Conservation (phyloP, 2,329 filamentous ascomycete species). For the Ophiostoma pallidulum region DNA sequence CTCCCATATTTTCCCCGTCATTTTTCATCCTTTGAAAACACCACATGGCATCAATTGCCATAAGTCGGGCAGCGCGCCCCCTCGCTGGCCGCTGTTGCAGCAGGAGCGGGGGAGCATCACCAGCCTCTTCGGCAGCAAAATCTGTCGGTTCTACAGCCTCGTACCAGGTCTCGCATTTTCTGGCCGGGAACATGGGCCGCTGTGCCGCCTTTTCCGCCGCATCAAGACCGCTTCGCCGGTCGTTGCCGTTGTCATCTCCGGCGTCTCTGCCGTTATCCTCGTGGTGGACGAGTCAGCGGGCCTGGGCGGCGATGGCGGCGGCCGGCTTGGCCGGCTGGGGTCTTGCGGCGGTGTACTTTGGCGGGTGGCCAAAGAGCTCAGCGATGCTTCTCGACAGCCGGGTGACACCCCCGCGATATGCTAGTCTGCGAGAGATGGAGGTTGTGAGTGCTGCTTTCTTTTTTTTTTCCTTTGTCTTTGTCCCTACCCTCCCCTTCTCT, state of each 20-base stretch:
- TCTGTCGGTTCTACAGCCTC: too few relatives aligned
- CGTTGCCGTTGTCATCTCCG: too few relatives aligned
- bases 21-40: too few relatives aligned
- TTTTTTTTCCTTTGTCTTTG: neutral
- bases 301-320: conserved; percentile 30
- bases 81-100: neutral
- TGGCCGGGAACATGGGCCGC: too few relatives aligned
- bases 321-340: conserved; percentile 35
- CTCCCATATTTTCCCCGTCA: too few relatives aligned
- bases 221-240: too few relatives aligned
- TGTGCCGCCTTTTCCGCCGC: too few relatives aligned
- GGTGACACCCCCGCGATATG: conserved; percentile 27
- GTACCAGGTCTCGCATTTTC: too few relatives aligned
- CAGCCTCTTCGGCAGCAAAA: neutral
- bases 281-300: conserved; percentile 26
- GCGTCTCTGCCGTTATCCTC: neutral
- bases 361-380: conserved; percentile 16
- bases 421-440: conserved; percentile 34
- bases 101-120: neutral
- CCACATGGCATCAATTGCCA: neutral
- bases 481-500: neutral
- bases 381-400: conserved; percentile 22
- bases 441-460: conserved; percentile 21
- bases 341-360: conserved; percentile 24
- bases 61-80: neutral